Evolutionary conservation across 768 basidiomycete species (phyloP).

Genomic region (Leucogyrophana mollusca): DNA sequence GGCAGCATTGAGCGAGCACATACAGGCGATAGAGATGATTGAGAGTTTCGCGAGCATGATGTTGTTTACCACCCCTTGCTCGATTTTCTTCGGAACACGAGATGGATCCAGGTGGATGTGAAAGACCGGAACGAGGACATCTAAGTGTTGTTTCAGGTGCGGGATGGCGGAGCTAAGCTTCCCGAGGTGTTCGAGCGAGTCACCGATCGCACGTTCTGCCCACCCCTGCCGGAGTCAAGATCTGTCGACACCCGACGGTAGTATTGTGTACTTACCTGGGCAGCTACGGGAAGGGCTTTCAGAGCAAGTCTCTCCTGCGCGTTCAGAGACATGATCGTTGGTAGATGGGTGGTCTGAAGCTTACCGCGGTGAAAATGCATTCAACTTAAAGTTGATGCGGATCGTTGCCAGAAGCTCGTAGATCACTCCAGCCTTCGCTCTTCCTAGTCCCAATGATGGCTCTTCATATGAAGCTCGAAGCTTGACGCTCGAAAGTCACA

Average conservation of each 20-base stretch:
- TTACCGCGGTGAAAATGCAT: no score
- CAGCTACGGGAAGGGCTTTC: neutral
- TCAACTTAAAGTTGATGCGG: no score
- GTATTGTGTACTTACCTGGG: neutral
- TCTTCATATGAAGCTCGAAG: no score
- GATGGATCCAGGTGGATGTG: slow-evolving; percentile 3
- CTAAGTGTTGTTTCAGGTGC: no score
- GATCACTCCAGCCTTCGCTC: no score
- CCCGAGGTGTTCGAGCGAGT: no score
- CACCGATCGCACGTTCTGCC: no score
- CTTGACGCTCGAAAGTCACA: no score
- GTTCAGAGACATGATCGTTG: slow-evolving; percentile 3
- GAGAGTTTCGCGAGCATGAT: slow-evolving; percentile 2
- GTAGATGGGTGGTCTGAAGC: no score
- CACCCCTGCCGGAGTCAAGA: neutral
- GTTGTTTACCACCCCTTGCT: neutral
- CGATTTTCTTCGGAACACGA: neutral
- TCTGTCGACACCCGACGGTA: neutral
- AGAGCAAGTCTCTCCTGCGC: slow-evolving; percentile 1
- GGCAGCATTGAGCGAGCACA: neutral
- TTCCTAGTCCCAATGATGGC: no score
- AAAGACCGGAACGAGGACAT: slow-evolving; percentile 2
- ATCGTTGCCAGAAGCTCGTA: no score
- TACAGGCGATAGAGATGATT: neutral
- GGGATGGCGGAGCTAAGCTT: no score